Percentiles rank a stretch among this genome's conserved stretches.
These are phyloP conservation scores for Trichosanthes cucumerina DNA, from an alignment of 306 rosid genomes.

Conservation along the genomic window DNA sequence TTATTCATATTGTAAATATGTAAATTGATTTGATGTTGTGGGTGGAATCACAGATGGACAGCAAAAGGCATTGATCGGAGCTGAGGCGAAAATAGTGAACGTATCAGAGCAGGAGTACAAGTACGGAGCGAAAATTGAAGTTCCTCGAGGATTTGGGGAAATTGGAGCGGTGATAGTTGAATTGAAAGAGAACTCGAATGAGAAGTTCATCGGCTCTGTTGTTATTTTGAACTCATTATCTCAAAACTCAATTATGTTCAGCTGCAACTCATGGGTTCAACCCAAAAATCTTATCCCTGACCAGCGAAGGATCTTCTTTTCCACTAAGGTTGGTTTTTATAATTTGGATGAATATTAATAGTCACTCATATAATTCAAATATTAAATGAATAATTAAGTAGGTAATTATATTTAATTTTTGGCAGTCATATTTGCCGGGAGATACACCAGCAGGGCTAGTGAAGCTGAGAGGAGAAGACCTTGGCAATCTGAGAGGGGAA, in stretches of 20 bases:
- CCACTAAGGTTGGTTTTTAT: neutral
- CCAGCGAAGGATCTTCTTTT: neutral
- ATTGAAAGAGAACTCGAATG: neutral
- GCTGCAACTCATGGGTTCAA: constrained; percentile 4
- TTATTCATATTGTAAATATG: too few relatives aligned
- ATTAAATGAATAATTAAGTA: too few relatives aligned
- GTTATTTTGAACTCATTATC: neutral
- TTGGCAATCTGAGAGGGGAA: constrained; percentile 21
- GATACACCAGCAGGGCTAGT: constrained; percentile 29
- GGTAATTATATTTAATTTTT: neutral
- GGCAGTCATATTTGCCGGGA: constrained; percentile 32
- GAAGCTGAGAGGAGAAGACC: constrained; percentile 33
- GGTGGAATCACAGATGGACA: neutral
- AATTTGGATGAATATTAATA: neutral
- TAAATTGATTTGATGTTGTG: too few relatives aligned
- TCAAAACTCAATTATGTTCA: neutral
- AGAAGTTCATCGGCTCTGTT: neutral
- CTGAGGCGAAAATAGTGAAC: neutral
- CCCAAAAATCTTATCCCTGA: neutral
- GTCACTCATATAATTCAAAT: too few relatives aligned
- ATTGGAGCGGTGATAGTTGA: constrained; percentile 4
- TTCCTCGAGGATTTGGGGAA: neutral
- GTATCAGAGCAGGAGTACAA: neutral
- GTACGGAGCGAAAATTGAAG: neutral
- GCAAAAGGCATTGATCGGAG: neutral